Evolutionary conservation across 2,329 filamentous ascomycete species (phyloP).

Genomic region (Metarhizium anisopliae): DNA sequence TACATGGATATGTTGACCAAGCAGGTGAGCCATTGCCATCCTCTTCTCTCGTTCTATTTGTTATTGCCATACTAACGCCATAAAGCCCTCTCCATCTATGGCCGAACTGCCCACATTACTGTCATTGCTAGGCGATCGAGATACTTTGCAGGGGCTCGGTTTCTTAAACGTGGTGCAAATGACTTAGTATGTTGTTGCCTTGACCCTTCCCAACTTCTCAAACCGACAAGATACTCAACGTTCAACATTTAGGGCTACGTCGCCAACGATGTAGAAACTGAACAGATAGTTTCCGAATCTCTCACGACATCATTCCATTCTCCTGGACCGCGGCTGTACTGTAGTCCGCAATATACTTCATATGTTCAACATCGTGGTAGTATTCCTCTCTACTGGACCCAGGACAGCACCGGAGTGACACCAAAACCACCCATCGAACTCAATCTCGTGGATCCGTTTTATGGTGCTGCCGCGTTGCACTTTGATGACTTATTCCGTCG

Average conservation of each 20-base stretch:
- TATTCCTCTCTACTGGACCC: constrained; percentile 94
- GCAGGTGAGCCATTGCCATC: constrained; percentile 35
- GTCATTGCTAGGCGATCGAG: constrained; percentile 88
- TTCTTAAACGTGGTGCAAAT: constrained; percentile 89
- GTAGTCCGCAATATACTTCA: constrained; percentile 87
- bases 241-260: constrained; percentile 64
- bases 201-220: background rate
- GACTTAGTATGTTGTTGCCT: constrained; percentile 47
- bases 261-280: constrained; percentile 96
- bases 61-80: background rate
- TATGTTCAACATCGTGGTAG: constrained; percentile 96
- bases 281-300: constrained; percentile 94
- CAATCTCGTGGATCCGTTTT: constrained; percentile 94
- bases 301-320: constrained; percentile 93
- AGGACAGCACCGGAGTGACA: constrained; percentile 89
- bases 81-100: constrained; percentile 68
- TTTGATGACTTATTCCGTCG: constrained; percentile 92
- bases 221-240: background rate
- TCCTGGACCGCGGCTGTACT: constrained; percentile 74
- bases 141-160: constrained; percentile 88
- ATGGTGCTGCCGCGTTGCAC: constrained; percentile 83
- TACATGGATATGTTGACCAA: constrained; percentile 95
- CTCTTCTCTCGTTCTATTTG: background rate
- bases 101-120: constrained; percentile 81
- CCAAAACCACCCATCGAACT: constrained; percentile 95